Evolutionary conservation across 306 rosid species (phyloP).

Genomic region (Vachellia pachyceras): DNA sequence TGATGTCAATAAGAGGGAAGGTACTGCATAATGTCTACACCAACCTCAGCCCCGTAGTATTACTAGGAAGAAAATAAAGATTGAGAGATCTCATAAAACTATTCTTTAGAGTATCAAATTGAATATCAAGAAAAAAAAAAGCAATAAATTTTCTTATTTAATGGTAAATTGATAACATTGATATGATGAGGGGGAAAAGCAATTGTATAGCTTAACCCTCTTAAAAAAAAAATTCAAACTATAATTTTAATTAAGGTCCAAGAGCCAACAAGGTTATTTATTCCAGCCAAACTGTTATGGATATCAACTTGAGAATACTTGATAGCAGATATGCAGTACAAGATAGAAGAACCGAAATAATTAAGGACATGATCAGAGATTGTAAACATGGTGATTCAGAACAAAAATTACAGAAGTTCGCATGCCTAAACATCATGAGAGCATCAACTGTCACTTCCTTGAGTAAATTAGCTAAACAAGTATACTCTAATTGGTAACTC

Average conservation of each 20-base stretch:
- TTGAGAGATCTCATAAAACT: background rate
- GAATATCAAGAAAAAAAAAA: background rate
- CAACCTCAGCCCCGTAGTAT: background rate
- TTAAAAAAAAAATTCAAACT: background rate
- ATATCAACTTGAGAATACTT: background rate
- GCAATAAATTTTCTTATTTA: background rate
- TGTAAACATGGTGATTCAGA: background rate
- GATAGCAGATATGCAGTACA: background rate
- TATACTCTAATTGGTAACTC: background rate
- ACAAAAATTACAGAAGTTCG: background rate
- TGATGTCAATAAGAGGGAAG: background rate
- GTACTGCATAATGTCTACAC: background rate
- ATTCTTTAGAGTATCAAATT: too few species aligned
- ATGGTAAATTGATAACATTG: background rate
- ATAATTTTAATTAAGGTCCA: background rate
- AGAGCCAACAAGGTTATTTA: background rate
- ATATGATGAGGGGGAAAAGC: background rate
- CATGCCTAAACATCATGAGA: constrained; percentile 1
- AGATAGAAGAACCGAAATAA: background rate
- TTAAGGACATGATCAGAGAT: background rate
- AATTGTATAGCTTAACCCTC: background rate
- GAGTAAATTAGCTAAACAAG: constrained; percentile 24
- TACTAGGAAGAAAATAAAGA: background rate
- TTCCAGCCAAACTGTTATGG: background rate
- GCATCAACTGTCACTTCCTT: constrained; percentile 15